These are phyloP conservation scores for Zygosaccharomyces bailii DNA, from an alignment of 805 yeast species.

Conservation along the genomic window DNA sequence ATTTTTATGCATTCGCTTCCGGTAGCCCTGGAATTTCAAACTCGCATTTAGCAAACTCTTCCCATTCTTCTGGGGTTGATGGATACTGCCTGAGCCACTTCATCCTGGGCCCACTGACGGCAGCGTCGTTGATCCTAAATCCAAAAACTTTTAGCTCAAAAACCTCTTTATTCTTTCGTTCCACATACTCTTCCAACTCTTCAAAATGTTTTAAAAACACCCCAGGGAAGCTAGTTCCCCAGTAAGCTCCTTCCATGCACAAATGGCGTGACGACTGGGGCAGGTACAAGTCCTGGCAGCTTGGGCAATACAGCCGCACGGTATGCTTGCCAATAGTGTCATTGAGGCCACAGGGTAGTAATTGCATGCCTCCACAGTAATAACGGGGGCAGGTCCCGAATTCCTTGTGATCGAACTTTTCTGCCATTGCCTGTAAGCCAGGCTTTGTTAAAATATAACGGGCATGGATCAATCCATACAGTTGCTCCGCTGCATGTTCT, in stretches of 20 bases:
- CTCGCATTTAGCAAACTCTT: constrained; percentile 64
- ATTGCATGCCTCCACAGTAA: constrained; percentile 82
- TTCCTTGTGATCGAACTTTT: constrained; percentile 81
- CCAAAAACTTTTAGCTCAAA: constrained; percentile 83
- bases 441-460: constrained; percentile 84
- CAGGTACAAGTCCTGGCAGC: constrained; percentile 85
- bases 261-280: constrained; percentile 85
- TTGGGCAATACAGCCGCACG: constrained; percentile 88
- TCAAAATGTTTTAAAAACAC: constrained; percentile 85
- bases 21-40: constrained; percentile 46
- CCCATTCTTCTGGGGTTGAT: constrained; percentile 52
- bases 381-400: constrained; percentile 93
- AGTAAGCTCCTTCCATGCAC: constrained; percentile 93
- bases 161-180: constrained; percentile 48
- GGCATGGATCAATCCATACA: constrained; percentile 93
- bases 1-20: constrained; percentile 14
- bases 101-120: constrained; percentile 91
- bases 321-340: constrained; percentile 92
- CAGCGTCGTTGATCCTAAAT: constrained; percentile 69
- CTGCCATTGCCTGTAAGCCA: constrained; percentile 89
- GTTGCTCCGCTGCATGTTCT: constrained; percentile 85
- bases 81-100: constrained; percentile 87
- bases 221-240: constrained; percentile 95
- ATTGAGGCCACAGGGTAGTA: constrained; percentile 86
- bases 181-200: constrained; percentile 78